A percentile compares a stretch with the other conserved stretches of the same genome.
These are phyloP conservation scores for Phytophthora syringae DNA, from an alignment of 352 stramenopile species.

Conservation along the genomic window DNA sequence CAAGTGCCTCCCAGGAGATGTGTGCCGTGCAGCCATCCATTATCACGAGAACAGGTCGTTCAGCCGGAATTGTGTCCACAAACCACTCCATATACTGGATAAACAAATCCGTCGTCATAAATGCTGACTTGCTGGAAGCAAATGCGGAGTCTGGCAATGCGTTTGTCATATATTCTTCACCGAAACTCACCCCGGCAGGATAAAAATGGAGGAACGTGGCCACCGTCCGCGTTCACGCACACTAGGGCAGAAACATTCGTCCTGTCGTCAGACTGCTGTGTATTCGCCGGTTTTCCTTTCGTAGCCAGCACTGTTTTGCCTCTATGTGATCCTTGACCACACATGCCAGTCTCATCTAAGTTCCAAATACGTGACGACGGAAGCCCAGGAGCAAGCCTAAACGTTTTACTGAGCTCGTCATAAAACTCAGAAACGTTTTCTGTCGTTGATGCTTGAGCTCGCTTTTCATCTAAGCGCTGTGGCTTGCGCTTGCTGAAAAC, in stretches of 20 bases:
- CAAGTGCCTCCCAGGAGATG: not conserved
- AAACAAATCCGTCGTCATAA: not conserved
- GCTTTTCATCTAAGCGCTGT: too few relatives aligned
- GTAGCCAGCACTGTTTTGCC: not conserved
- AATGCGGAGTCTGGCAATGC: not conserved
- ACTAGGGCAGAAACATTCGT: not conserved
- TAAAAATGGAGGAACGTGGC: not conserved
- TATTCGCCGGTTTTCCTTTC: not conserved
- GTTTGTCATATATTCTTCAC: not conserved
- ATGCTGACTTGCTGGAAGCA: not conserved
- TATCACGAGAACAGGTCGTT: not conserved
- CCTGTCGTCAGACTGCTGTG: not conserved
- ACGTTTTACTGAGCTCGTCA: not conserved
- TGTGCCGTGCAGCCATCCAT: not conserved
- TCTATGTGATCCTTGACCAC: not conserved
- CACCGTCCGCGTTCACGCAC: not conserved
- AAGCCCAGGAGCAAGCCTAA: not conserved
- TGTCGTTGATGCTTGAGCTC: not conserved
- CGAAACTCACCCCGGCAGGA: not conserved
- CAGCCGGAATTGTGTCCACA: not conserved
- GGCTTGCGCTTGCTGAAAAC: not conserved
- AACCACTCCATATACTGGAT: not conserved
- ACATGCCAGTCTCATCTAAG: not conserved
- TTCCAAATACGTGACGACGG: not conserved
- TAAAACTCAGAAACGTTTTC: not conserved